Base-by-base conservation (phyloP, 2,329 filamentous ascomycete species). In the Fusarium decemcellulare region DNA sequence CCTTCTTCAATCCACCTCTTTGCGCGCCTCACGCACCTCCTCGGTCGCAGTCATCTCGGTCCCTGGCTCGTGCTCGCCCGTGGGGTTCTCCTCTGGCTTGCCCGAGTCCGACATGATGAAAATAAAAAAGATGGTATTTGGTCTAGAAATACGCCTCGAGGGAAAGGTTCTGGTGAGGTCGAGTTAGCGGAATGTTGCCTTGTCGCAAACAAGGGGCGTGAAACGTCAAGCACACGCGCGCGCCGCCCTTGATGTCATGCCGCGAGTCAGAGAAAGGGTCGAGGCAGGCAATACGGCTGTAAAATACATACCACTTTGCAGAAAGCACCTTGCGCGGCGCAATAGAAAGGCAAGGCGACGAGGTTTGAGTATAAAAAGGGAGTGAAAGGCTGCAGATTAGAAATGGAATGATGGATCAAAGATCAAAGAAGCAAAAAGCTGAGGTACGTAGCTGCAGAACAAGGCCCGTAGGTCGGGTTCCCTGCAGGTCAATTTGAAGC, bases 1-100 rank as follows among this genome's bases (percentile, higher is more conserved):
- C 74, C 68, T 56, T 69, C 51, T 70, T 61, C 55, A 60, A 50
- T 71, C 68, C 69, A 72, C 70, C 73, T 76, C 74, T 76, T 76
- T 67, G 62, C 65, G 69, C 74, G 70, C 73, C 74, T 70, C 67
- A 79, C 78, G 72, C 76, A 80, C 78, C 78, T 80, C 78, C 73
- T 80, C 78, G 61, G 67, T 77, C 59, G 72, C 74, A 59, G 68
- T 70, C 70, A 76, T 77, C 54, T 76, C 76, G 54, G 70, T 72
- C 50, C 75, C 76, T 46, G 70, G 74, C 65, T 78, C 76, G 50
- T 71, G 77, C 54, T 80, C 77, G 66, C 55, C 72, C 65, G 61
- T 62, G 34, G 74, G 75, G 42, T 71, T 68, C 42, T 76, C 77
- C 52, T 80, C 78, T 53, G 72, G 75, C 43, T 77, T 78, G 47